Percentiles rank a stretch among this genome's conserved stretches.
phyloP scores from a whole-genome alignment of 176 grass and related monocot species.

The Miscanthus lutarioriparius region DNA sequence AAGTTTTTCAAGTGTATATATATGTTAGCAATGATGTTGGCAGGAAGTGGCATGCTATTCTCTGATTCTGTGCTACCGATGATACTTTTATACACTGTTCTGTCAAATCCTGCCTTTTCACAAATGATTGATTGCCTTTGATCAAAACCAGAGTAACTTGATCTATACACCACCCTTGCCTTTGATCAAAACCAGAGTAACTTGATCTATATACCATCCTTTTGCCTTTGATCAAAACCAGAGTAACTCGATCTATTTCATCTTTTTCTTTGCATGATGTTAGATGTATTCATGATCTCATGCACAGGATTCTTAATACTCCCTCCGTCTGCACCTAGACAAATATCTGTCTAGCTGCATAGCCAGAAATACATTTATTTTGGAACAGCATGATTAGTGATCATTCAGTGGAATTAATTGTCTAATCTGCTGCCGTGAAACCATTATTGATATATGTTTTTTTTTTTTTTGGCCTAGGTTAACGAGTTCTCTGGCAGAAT shows the following conservation, averaged over 20 bases:
- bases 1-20: not conserved
- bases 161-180: not conserved
- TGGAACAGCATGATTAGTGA: not conserved
- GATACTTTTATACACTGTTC: not conserved
- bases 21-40: constrained; percentile 21
- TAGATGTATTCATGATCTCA: not conserved
- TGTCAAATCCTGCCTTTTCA: not conserved
- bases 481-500: constrained; percentile 94
- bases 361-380: not conserved
- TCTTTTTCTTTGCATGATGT: constrained; percentile 10
- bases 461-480: constrained; percentile 45
- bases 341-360: not conserved
- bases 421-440: constrained; percentile 6
- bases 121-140: not conserved
- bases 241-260: constrained; percentile 8
- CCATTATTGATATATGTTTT: constrained; percentile 13
- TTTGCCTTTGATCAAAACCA: constrained; percentile 4
- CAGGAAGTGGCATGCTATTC: not conserved
- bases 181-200: constrained; percentile 14
- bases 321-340: not conserved
- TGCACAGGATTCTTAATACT: constrained; percentile 21
- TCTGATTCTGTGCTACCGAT: not conserved
- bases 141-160: constrained; percentile 15
- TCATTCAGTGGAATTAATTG: constrained; percentile 21
- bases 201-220: not conserved